These are phyloP conservation scores for Cercis canadensis DNA, from an alignment of 306 rosid genomes.

Conservation along the genomic window DNA sequence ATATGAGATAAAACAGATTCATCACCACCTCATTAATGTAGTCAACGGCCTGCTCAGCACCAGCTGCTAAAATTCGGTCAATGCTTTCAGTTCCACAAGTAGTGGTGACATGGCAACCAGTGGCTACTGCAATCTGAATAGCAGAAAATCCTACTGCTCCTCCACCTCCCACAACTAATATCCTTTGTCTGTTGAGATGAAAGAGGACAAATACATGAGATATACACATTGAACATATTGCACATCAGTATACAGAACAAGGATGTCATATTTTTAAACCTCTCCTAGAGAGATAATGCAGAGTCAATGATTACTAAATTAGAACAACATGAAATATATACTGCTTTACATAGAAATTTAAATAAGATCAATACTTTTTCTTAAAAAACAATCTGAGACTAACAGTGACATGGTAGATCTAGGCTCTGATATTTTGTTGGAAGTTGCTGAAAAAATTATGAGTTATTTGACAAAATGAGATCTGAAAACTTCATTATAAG, in stretches of 20 bases:
- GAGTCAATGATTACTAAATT: too few species aligned
- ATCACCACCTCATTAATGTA: constrained; percentile 80
- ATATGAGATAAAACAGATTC: constrained; percentile 34
- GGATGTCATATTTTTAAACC: neutral
- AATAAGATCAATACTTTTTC: too few species aligned
- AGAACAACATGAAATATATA: too few species aligned
- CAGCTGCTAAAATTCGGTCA: constrained; percentile 70
- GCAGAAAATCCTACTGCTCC: constrained; percentile 96
- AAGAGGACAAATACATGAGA: constrained; percentile 36
- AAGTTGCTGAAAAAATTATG: too few species aligned
- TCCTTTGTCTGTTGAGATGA: constrained; percentile 69
- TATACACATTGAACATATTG: neutral
- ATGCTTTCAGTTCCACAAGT: constrained; percentile 85
- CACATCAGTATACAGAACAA: neutral
- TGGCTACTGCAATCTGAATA: constrained; percentile 84
- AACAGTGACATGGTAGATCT: too few species aligned
- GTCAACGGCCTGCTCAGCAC: constrained; percentile 93
- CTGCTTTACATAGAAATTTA: too few species aligned
- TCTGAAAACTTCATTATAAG: too few species aligned
- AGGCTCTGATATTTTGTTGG: too few species aligned
- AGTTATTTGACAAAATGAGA: too few species aligned
- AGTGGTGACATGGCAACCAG: constrained; percentile 81
- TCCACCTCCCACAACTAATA: constrained; percentile 93
- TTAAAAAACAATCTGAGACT: too few species aligned
- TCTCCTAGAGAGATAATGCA: neutral